Evolutionary conservation across 202 grass and related monocot species (phyloP).

Genomic region (Zoysia matrella): DNA sequence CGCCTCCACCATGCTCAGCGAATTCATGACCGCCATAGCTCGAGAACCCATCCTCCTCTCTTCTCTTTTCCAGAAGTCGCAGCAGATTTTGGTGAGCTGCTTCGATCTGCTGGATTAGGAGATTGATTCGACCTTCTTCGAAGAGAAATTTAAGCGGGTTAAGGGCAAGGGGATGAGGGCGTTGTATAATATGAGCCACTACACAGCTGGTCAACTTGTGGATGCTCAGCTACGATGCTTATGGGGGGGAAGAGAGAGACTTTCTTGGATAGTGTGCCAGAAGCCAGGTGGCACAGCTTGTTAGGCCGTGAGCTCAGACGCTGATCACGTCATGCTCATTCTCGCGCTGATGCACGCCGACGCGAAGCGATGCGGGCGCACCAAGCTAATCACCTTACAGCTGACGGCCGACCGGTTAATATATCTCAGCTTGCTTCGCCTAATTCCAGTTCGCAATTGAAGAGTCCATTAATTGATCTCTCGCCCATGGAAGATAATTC

Average conservation of each 20-base stretch:
- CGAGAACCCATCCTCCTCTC: too few species aligned
- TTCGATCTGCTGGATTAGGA: too few species aligned
- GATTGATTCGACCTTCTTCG: too few species aligned
- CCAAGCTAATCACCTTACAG: conserved; percentile 31
- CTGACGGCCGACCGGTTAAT: conserved; percentile 26
- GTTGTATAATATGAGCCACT: background rate
- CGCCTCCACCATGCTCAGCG: conserved; percentile 75
- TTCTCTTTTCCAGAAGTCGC: too few species aligned
- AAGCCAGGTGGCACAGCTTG: conserved; percentile 44
- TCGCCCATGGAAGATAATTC: background rate
- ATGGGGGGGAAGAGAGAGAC: background rate
- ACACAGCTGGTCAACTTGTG: conserved; percentile 49
- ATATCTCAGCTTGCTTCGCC: conserved; percentile 24
- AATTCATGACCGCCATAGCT: conserved; percentile 47
- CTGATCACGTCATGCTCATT: conserved; percentile 18
- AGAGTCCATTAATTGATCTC: conserved; percentile 15
- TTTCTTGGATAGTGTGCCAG: conserved; percentile 52
- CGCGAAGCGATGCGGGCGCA: background rate
- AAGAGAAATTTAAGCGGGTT: too few species aligned
- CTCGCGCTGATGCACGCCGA: background rate
- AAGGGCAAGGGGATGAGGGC: too few species aligned
- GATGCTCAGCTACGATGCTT: background rate
- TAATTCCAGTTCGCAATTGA: conserved; percentile 12
- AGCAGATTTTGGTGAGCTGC: too few species aligned
- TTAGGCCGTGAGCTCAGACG: conserved; percentile 7